Evolutionary conservation across 257 asterid genomes (phyloP), one percentile per base, ranked within the genome.

Genomic region (Petrea volubilis): DNA sequence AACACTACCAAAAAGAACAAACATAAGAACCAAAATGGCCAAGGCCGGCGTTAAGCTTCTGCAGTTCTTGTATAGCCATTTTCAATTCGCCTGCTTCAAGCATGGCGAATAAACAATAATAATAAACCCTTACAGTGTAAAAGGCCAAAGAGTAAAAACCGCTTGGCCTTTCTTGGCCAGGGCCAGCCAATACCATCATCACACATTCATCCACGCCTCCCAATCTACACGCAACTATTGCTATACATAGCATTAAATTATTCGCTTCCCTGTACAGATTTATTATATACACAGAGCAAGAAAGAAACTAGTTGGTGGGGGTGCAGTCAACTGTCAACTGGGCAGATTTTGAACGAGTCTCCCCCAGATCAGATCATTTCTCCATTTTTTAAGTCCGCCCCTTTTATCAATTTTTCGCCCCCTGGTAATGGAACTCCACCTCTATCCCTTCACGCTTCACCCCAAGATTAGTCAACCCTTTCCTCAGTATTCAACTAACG

Each of bases 241-340:
- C 49, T 43, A n/a, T 13, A n/a, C 17, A 12, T 18, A 5, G 17
- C 49, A 13, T 18, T 43, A 12, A 8, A 27, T 25, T 28, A 64
- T 64, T 27, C 43, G n/a, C 25, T 3, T 5, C n/a, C n/a, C n/a
- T 23, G 21, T 38, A 27, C 2, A 49, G 55, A 4, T n/a, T 7
- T n/a, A 49, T 49, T 0, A 8, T 12, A 43, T 41, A 14, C 21
- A 50, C 20, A 49, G 53, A 25, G 57, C 18, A 41, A 7, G 64
- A 13, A 17, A 58, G 3, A 40, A 7, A 31, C 2, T 23, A 24
- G 14, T 23, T 17, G 20, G 36, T 31, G 7, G 40, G 29, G 51
- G 4, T 59, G 41, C 12, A 60, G 78, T 77, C 77, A 70, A 77
- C 74, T 60, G 63, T 56, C 67, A 41, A 24, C 68, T 40, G 68